Conservation (phyloP, 257 asterid species). For the Rhazya stricta region DNA sequence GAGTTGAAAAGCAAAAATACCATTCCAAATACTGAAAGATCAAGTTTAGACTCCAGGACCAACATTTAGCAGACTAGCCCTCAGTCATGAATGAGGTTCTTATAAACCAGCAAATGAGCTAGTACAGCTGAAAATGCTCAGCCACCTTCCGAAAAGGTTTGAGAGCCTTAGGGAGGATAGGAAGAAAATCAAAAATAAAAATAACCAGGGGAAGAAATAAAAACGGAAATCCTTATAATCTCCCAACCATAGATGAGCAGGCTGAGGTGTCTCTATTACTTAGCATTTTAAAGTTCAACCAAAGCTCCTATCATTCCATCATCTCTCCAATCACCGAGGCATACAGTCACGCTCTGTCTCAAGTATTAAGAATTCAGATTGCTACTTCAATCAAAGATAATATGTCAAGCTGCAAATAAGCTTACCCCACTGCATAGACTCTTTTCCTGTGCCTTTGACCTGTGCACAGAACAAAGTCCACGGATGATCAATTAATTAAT, state of each 20-base stretch:
- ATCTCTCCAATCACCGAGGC: not conserved
- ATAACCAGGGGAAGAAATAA: not conserved
- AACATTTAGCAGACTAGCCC: not conserved
- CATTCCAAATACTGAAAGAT: too few relatives aligned
- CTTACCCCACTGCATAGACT: slow-evolving; percentile 92
- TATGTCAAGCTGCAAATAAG: not conserved
- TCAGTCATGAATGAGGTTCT: not conserved
- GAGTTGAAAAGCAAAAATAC: too few relatives aligned
- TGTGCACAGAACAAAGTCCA: slow-evolving; percentile 13
- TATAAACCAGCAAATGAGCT: not conserved
- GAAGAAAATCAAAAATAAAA: not conserved
- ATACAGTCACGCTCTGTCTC: not conserved
- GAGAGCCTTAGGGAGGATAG: not conserved
- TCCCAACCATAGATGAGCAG: too few relatives aligned
- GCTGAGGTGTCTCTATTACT: not conserved
- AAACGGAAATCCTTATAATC: not conserved
- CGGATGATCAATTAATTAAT: too few relatives aligned
- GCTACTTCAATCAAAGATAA: not conserved
- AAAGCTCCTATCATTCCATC: too few relatives aligned
- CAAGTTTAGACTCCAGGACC: too few relatives aligned
- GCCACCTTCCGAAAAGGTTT: not conserved
- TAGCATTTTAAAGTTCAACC: not conserved
- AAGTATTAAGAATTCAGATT: not conserved
- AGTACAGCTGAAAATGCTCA: not conserved
- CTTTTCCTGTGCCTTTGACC: slow-evolving; percentile 89